Evolutionary conservation across 2,329 filamentous ascomycete species (phyloP), one percentile per base, ranked within the genome.

Genomic region (Fulvia fulva): DNA sequence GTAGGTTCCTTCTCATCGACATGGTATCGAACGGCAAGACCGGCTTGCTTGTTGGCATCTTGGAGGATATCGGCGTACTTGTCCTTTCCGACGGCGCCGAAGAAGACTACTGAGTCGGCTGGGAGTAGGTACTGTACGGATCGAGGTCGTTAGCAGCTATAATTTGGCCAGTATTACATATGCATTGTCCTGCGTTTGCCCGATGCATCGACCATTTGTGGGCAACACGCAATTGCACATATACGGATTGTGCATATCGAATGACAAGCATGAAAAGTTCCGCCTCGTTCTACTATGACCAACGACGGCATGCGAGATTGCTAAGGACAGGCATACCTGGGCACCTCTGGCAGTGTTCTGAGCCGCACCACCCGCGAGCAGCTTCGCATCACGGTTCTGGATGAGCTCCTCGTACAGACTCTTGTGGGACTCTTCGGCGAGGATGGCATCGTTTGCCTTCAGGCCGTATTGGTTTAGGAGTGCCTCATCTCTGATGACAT

Each of bases 331-430:
- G 50, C 68, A 56, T 78, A 83, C 82, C 76, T 94, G 90, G 64
- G 93, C 94, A 68, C 94, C 94, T 72, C 94, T 88, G 68, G 94
- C 93, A 55, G 91, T 95, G 84, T 99, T 99, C 80, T 99, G 94
- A 28, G 94, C 94, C 57, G 94, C 94, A 71, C 94, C 94, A 66
- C 94, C 94, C 55, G 94, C 91, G 73, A 97, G 94, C 74, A 97
- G 83, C 80, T 96, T 95, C 64, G 93, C 93, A 70, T 94, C 86
- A 79, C 87, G 90, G 83, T 94, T 93, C 78, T 89, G 88, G 70
- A 97, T 85, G 67, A 97, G 85, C 72, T 99, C 94, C 74, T 97
- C 92, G 77, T 91, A 99, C 72, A 99, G 84, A 47, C 83, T 85
- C 73, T 88, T 82, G 79, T 99, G 94, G 81, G 96, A 88, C 73